Base-by-base conservation (phyloP, 345 rosid genomes). In the Limnanthes douglasii region DNA sequence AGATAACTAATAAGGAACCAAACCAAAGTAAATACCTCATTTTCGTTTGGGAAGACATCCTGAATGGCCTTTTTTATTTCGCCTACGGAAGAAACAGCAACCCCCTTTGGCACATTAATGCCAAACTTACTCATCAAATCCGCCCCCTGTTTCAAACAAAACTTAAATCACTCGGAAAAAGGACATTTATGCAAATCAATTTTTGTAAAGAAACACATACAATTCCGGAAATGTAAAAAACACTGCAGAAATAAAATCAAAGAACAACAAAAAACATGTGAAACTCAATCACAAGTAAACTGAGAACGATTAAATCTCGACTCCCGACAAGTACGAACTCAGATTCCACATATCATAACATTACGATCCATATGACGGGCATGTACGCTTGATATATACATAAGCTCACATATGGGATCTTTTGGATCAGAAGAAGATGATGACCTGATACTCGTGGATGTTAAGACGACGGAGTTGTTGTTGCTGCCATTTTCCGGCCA, bases 381-480 rank as follows among this genome's bases (percentile, higher is more conserved):
- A 28, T 0, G 15, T 3, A 11, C 45, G 18, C 26, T 40, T n/a
- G 36, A 29, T 26, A 9, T 2, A 2, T 44, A 37, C 18, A 3
- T 8, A 11, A 31, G 46, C 31, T 35, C 15, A 25, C 8, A 18
- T 15, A 18, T 5, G 30, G 45, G 37, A 29, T 4, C 20, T 5
- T 31, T 4, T 4, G 16, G 21, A 46, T 15, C 5, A 43, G 34
- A 42, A 18, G 37, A 31, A 21, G 39, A 45, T 25, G 27, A 5
- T 4, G 12, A 90, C 98, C 98, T 84, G 96, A 56, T 75, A 81
- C 52, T 92, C 96, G 58, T 85, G 96, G 73, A 92, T 64, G 62
- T 92, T 92, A 59, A 92, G 94, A 50, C 83, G 94, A 40, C 99
- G 96, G 60, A 85, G 85, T 57, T 92, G 99, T 48, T 85, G 96